Evolutionary conservation across 1,139 yeast species (phyloP).

Genomic region (Taphrina communis): DNA sequence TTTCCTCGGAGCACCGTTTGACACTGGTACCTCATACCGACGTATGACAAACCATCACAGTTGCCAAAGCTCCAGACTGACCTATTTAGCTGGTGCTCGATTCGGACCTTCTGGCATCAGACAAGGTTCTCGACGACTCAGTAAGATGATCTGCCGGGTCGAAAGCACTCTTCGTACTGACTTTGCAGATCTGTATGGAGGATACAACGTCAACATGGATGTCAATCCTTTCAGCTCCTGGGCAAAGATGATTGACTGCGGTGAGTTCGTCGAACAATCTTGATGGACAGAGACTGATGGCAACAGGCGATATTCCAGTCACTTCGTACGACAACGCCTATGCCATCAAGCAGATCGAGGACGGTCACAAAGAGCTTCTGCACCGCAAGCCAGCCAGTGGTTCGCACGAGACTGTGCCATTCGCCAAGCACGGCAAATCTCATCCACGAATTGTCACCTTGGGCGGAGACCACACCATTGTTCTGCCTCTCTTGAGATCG

Average conservation of each 20-base stretch:
- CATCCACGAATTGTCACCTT: conserved; percentile 62
- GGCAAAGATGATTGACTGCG: conserved; percentile 76
- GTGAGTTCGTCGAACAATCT: neutral
- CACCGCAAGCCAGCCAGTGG: conserved; percentile 46
- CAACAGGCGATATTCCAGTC: conserved; percentile 66
- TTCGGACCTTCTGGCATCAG: conserved; percentile 81
- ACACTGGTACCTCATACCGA: conserved; percentile 74
- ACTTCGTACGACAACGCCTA: conserved; percentile 75
- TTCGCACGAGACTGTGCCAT: conserved; percentile 18
- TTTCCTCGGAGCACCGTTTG: conserved; percentile 76
- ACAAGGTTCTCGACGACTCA: conserved; percentile 75
- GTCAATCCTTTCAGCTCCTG: conserved; percentile 68
- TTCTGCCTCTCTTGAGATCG: conserved; percentile 72
- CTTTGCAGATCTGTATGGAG: conserved; percentile 57
- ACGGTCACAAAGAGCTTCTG: conserved; percentile 66
- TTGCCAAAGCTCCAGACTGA: too few species aligned
- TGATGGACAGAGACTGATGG: neutral
- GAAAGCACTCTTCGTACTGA: neutral
- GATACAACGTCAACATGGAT: conserved; percentile 70
- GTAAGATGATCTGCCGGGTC: neutral
- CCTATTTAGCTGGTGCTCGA: conserved; percentile 60
- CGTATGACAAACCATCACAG: conserved; percentile 45
- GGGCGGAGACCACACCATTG: conserved; percentile 80
- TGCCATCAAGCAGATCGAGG: conserved; percentile 73
- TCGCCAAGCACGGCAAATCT: conserved; percentile 36